Evolutionary conservation across 2,329 filamentous ascomycete species (phyloP), one percentile per base, ranked within the genome.

Genomic region (Phaeosphaeria sp.): DNA sequence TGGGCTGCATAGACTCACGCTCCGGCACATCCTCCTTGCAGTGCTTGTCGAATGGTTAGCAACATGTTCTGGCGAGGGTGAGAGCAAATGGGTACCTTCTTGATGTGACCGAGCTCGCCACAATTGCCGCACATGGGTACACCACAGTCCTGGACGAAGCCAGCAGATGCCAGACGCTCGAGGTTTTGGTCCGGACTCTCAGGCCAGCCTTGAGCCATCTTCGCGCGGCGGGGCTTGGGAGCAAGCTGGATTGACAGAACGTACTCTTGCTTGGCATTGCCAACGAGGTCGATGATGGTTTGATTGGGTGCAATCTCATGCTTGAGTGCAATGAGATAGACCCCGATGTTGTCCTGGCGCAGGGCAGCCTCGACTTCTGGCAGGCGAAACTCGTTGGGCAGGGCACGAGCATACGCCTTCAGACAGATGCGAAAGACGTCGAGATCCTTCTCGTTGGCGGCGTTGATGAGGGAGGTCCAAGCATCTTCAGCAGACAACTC

Each of bases 81-180:
- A 1, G n/a, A 1, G 2, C 20, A 18, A 3, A 10, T n/a, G 50
- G 52, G 50, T 54, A 64, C 66, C 62, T 70, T 88, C n/a, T 79
- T 66, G 25, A 78, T 81, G 60, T 92, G 90, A 0, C 90, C 90
- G 27, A 88, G 75, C 64, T 88, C 84, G 20, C 81, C 79, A 69
- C 89, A 92, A 74, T 89, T 90, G 59, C 57, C 67, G 76, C 90
- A 92, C 60, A 87, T 83, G 0, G 84, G 80, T 33, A 89, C 73
- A 46, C 85, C 84, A 44, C 84, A 81, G 52, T 87, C 81, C 27
- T 89, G 84, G 15, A 87, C 79, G 59, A 89, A 85, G 3, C 90
- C 90, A 46, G 88, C 88, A 60, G 90, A 83, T 2, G 79, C 77
- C n/a, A 92, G 83, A 33, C 90, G 87, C 60, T 81, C 76, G 3